Evolutionary conservation across 2,329 filamentous ascomycete species (phyloP), one percentile per base, ranked within the genome.

Genomic region (Pseudopyrenochaeta lycopersici): DNA sequence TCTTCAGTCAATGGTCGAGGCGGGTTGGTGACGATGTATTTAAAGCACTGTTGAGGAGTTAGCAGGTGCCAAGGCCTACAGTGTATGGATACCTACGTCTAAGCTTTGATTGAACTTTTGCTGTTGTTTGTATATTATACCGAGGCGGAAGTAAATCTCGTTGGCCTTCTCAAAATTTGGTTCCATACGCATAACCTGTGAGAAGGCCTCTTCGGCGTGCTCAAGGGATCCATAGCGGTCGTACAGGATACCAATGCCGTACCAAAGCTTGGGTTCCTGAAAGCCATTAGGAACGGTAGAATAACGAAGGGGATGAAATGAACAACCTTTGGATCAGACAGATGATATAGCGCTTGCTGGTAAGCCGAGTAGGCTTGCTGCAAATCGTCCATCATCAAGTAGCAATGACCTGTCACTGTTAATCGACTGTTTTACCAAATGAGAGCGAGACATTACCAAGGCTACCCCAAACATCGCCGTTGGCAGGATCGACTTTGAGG

Each of bases 41-140:
- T 95, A 81, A 99, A 99, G 81, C 95, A 98, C 91, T 97, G 46
- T 7, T n/a, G 17, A 1, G 17, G 12, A n/a, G 38, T 72, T 57
- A 71, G 60, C 12, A 15, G 21, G 17, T 14, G 17, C 7, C 20
- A 7, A 14, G 7, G n/a, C 14, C 33, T n/a, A 14, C 2, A 31
- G 20, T 7, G 2, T 20, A 6, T 20, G n/a, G 21, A 45, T 23
- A 58, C 68, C 68, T 81, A 96, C 93, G 78, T 98, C 95, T 40
- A 98, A 82, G 82, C 93, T 97, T 72, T 96, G 90, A 46, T 83
- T 83, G 74, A 93, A 99, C 76, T 98, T 98, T 58, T 93, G 89
- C 74, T 98, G 95, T 71, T 98, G 94, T 76, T 99, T 99, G 82
- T 98, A 98, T 63, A 99, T 98, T 80, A 99, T 99, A n/a, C 95